Percentiles rank a stretch among this genome's conserved stretches.
Evolutionary conservation across 495 filamentous ascomycete species (phyloP).

Genomic region (Daldinia decipiens): DNA sequence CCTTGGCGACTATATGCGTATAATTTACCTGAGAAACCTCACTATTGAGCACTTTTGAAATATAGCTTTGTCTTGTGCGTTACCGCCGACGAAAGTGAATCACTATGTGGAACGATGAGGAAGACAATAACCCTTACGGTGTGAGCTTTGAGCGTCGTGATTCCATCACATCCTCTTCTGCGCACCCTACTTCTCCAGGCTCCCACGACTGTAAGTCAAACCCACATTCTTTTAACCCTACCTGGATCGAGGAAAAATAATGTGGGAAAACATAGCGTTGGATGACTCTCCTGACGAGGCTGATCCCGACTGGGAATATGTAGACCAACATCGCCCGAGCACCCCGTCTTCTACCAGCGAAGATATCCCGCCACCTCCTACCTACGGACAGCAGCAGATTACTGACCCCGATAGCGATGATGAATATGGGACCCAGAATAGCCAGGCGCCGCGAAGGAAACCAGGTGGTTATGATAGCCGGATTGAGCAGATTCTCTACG

Average conservation of each 20-base stretch:
- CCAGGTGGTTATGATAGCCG: conserved; percentile 91
- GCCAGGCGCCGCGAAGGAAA: conserved; percentile 68
- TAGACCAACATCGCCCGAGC: conserved; percentile 53
- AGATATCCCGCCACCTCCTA: conserved; percentile 47
- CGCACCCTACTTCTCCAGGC: conserved; percentile 71
- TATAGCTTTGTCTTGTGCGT: conserved; percentile 34
- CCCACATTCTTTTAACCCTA: conserved; percentile 13
- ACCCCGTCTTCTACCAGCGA: conserved; percentile 59
- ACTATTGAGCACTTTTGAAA: conserved; percentile 3
- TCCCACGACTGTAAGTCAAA: conserved; percentile 59
- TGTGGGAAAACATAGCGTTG: conserved; percentile 50
- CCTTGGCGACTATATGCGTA: conserved; percentile 2
- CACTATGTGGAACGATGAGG: conserved; percentile 87
- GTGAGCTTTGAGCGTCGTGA: conserved; percentile 84
- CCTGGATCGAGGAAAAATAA: conserved; percentile 41
- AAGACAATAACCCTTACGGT: conserved; percentile 90
- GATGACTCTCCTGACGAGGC: conserved; percentile 47
- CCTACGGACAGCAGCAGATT: conserved; percentile 45
- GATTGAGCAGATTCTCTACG: conserved; percentile 95
- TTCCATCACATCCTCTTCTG: conserved; percentile 76
- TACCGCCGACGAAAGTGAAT: conserved; percentile 19
- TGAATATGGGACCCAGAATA: conserved; percentile 69
- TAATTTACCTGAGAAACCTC: conserved; percentile 13
- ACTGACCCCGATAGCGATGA: conserved; percentile 53
- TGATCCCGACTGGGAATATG: conserved; percentile 57